Evolutionary conservation across 768 basidiomycete genomes (phyloP).

Genomic region (Tylopilus subfusipes): DNA sequence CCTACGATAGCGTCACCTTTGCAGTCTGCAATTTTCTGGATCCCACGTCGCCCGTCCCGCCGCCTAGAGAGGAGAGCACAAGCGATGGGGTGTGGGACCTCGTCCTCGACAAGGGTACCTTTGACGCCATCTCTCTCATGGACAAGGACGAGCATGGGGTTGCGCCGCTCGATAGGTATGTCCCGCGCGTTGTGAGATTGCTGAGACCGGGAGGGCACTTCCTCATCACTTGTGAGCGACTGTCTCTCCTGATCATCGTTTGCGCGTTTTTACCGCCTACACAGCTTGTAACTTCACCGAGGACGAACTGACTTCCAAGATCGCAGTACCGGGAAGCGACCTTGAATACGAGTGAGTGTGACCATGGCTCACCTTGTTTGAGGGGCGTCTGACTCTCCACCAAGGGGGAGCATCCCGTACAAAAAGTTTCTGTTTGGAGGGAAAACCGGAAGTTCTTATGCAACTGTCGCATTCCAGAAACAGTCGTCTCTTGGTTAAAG

Average conservation of each 20-base stretch:
- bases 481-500: too few species aligned
- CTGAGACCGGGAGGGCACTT: slow-evolving; percentile 68
- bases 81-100: slow-evolving; percentile 56
- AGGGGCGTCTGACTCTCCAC: not conserved
- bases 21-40: slow-evolving; percentile 61
- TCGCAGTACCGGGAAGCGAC: slow-evolving; percentile 45
- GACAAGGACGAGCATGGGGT: slow-evolving; percentile 52
- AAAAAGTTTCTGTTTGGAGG: slow-evolving; percentile 76
- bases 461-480: slow-evolving; percentile 70
- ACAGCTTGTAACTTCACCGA: slow-evolving; percentile 85
- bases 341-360: slow-evolving; percentile 61
- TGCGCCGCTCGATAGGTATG: slow-evolving; percentile 58
- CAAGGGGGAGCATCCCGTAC: slow-evolving; percentile 70
- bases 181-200: slow-evolving; percentile 48
- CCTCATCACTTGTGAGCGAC: slow-evolving; percentile 73
- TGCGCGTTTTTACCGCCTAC: not conserved
- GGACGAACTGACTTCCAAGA: slow-evolving; percentile 59
- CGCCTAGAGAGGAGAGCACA: slow-evolving; percentile 3
- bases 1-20: slow-evolving; percentile 42
- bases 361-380: not conserved
- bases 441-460: slow-evolving; percentile 63
- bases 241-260: not conserved
- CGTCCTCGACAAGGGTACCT: slow-evolving; percentile 84
- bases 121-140: slow-evolving; percentile 77
- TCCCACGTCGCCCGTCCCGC: slow-evolving; percentile 41